Percentiles rank a stretch among this genome's conserved stretches.
phyloP scores from a whole-genome alignment of 129 eudicot species.

The Heracleum sosnowskyi region DNA sequence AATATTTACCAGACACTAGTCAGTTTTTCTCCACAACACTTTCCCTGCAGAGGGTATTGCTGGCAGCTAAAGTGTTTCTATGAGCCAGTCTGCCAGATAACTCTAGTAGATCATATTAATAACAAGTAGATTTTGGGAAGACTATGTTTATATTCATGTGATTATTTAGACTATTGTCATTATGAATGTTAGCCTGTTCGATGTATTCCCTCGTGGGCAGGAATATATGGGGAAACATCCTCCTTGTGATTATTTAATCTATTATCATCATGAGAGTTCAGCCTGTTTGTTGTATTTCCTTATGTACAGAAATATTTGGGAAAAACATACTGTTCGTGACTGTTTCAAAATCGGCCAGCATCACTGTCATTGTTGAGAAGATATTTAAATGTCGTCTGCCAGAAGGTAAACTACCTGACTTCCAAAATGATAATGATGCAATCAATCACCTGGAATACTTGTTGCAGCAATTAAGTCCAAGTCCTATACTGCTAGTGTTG shows the following conservation, averaged over 20 bases:
- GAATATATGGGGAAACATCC: neutral
- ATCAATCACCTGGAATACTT: slow-evolving; percentile 26
- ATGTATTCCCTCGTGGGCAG: neutral
- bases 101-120: no score
- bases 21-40: no score
- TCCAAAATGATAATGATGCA: slow-evolving; percentile 31
- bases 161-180: neutral
- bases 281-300: neutral
- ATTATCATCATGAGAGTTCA: neutral
- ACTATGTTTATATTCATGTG: neutral
- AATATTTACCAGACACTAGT: no score
- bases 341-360: slow-evolving; percentile 21
- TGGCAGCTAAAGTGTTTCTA: no score
- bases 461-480: slow-evolving; percentile 13
- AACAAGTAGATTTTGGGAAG: no score
- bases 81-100: no score
- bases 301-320: slow-evolving; percentile 16
- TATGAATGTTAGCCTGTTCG: neutral
- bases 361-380: slow-evolving; percentile 16
- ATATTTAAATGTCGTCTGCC: slow-evolving; percentile 14
- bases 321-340: slow-evolving; percentile 35
- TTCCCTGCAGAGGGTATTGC: no score
- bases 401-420: slow-evolving; percentile 13
- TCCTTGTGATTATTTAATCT: no score
- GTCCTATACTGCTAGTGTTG: slow-evolving; percentile 28